Evolutionary conservation across 495 filamentous ascomycete genomes (phyloP), one percentile per base, ranked within the genome.

Genomic region (Pseudevernia furfuracea): DNA sequence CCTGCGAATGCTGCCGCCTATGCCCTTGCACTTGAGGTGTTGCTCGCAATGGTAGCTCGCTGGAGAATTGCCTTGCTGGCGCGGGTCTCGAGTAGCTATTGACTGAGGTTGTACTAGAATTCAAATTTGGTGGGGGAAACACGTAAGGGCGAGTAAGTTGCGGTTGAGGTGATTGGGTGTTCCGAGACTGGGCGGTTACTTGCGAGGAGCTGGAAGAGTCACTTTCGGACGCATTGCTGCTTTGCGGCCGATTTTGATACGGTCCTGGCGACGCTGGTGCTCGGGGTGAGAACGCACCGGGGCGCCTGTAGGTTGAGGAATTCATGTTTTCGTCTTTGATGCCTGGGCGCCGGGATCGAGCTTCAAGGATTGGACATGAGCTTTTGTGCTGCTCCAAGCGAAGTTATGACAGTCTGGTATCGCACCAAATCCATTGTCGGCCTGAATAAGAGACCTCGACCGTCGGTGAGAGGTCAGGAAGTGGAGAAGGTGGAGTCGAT

Each of bases 1-100:
- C 92, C 69, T 92, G 90, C 28, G 87, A 92, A 69, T 92, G 86
- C 71, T 88, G 84, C 65, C 85, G 77, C 25, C 80, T 77, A 65
- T 81, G 79, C 57, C 73, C 70, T 58, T 71, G 72, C 41, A 75
- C 60, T 48, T 78, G 80, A 23, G 58, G 58, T 28, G 73, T 41
- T 12, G 68, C 71, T 59, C 76, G 71, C 41, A 70, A 70, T 23
- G 75, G 71, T 28, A 69, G 69, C 38, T 81, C 76, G 70, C 73
- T 74, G n/a, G 72, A 66, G 46, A 74, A 69, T 58, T 76, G 76
- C 30, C 68, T 67, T 48, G 71, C 67, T n/a, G 69, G 34, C 0
- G 69, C 61, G n/a, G 72, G 71, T 34, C 71, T 60, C 10, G 74
- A 74, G 62, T 72, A 68, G 43, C 68, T 72, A 46, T 71, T 74